phyloP scores from a whole-genome alignment of 306 rosid species.

The Comarum palustre region DNA sequence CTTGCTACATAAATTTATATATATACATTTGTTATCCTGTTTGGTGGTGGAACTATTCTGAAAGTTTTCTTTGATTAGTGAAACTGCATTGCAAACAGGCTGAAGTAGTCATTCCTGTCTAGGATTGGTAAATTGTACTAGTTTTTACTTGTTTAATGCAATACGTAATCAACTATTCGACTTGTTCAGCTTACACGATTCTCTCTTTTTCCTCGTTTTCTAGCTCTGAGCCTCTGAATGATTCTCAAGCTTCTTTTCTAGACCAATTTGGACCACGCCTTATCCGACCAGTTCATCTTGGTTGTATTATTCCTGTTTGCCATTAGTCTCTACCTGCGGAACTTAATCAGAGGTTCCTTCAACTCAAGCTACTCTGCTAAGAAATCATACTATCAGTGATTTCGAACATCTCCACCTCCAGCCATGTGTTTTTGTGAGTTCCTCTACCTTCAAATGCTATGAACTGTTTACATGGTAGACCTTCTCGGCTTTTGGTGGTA shows the following conservation, averaged over 20 bases:
- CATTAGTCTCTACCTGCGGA: background rate
- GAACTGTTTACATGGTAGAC: background rate
- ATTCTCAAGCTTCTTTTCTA: background rate
- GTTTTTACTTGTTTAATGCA: background rate
- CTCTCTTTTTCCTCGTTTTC: background rate
- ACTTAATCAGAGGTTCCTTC: too few species aligned
- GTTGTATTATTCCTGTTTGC: constrained; percentile 12
- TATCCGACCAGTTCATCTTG: constrained; percentile 10
- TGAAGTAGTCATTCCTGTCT: background rate
- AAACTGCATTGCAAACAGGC: background rate
- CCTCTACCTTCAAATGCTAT: background rate
- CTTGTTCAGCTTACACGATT: constrained; percentile 21
- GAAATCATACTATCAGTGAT: too few species aligned
- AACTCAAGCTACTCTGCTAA: too few species aligned
- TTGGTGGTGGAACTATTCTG: constrained; percentile 2
- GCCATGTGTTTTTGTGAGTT: background rate
- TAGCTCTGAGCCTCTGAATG: background rate
- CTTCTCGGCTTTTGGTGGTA: background rate
- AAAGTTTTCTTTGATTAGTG: background rate
- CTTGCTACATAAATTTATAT: background rate
- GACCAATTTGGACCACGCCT: constrained; percentile 15
- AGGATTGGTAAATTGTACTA: background rate
- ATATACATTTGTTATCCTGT: background rate
- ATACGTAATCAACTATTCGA: constrained; percentile 1
- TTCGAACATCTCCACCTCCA: too few species aligned